A percentile compares a stretch with the other conserved stretches of the same genome.
phyloP scores from a whole-genome alignment of 352 stramenopile species.

The Pythium brassicae region DNA sequence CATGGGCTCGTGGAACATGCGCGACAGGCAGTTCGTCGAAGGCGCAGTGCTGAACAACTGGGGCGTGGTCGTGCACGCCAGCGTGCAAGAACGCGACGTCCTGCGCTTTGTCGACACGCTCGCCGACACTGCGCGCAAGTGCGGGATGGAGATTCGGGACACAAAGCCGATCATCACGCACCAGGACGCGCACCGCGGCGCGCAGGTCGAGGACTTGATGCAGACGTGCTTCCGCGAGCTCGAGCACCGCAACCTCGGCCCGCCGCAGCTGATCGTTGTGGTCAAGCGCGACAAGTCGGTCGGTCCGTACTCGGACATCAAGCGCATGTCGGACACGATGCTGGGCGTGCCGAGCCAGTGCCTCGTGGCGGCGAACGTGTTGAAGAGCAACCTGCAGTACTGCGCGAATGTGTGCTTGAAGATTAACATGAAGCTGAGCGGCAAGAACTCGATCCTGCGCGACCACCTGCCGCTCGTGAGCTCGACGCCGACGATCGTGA shows the following conservation, averaged over 20 bases:
- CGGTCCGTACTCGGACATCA: constrained; percentile 62
- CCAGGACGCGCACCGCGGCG: constrained; percentile 26
- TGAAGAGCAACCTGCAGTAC: constrained; percentile 44
- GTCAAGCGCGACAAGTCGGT: constrained; percentile 44
- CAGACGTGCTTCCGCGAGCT: constrained; percentile 46
- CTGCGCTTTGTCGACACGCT: constrained; percentile 41
- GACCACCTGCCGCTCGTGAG: constrained; percentile 44
- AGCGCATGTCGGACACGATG: constrained; percentile 63
- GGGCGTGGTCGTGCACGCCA: constrained; percentile 49
- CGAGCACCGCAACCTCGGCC: constrained; percentile 21
- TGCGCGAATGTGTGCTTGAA: constrained; percentile 65
- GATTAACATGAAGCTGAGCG: constrained; percentile 76
- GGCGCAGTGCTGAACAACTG: constrained; percentile 44
- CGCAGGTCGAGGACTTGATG: constrained; percentile 59
- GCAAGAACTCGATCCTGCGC: constrained; percentile 54
- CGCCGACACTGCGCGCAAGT: constrained; percentile 27
- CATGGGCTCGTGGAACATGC: constrained; percentile 72
- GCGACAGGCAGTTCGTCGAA: constrained; percentile 65
- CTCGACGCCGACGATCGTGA: constrained; percentile 60
- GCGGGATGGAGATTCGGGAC: constrained; percentile 36
- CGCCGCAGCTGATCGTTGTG: constrained; percentile 57
- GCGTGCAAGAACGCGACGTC: constrained; percentile 28
- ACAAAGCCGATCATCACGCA: constrained; percentile 37
- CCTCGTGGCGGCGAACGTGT: constrained; percentile 48
- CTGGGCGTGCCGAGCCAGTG: constrained; percentile 71